These are phyloP conservation scores for Eutypa lata DNA, from an alignment of 2,329 filamentous ascomycete species.

Conservation along the genomic window DNA sequence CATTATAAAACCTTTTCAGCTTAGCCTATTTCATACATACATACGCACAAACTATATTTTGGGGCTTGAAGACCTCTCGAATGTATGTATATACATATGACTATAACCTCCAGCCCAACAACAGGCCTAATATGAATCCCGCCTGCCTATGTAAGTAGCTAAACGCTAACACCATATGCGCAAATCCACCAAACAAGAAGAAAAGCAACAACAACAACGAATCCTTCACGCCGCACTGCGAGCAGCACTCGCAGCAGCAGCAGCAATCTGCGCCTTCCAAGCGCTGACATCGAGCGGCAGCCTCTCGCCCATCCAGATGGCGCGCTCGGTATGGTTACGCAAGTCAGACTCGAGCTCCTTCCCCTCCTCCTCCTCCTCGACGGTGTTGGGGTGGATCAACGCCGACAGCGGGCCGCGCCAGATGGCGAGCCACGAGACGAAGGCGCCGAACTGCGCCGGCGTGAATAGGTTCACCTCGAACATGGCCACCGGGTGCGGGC, in stretches of 20 bases:
- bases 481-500: slow-evolving; percentile 82
- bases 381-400: slow-evolving; percentile 79
- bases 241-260: too few species aligned
- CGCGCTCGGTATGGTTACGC: slow-evolving; percentile 63
- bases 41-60: too few species aligned
- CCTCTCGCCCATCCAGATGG: slow-evolving; percentile 71
- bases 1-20: too few species aligned
- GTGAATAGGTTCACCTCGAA: slow-evolving; percentile 90
- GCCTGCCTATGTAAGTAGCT: too few species aligned
- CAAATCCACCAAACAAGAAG: too few species aligned
- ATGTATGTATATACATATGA: too few species aligned
- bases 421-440: slow-evolving; percentile 80
- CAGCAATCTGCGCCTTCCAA: neutral
- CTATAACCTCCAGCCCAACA: too few species aligned
- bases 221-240: too few species aligned
- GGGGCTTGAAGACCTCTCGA: neutral
- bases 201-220: too few species aligned
- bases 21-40: too few species aligned
- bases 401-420: slow-evolving; percentile 77
- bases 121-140: too few species aligned
- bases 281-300: slow-evolving; percentile 56
- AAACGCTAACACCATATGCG: too few species aligned
- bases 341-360: slow-evolving; percentile 30
- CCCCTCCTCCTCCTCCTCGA: slow-evolving; percentile 29
- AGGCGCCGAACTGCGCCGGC: slow-evolving; percentile 84